These are phyloP conservation scores for Eucalyptus camaldulensis DNA, from an alignment of 345 rosid genomes.

Conservation along the genomic window DNA sequence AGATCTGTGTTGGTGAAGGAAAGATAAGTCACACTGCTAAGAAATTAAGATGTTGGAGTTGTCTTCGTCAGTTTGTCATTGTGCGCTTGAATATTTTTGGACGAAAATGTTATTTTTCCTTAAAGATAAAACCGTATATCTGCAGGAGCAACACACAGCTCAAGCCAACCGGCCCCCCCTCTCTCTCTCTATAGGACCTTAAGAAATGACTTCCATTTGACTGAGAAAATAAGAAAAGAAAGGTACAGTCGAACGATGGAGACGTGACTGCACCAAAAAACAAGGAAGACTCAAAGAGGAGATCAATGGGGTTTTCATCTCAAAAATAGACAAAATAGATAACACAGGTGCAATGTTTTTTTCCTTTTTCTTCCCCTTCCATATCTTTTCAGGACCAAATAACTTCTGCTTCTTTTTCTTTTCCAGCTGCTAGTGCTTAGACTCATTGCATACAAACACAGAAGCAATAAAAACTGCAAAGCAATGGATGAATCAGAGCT, in stretches of 20 bases:
- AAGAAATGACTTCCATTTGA: slow-evolving; percentile 24
- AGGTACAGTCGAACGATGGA: slow-evolving; percentile 26
- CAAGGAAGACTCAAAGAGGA: not conserved
- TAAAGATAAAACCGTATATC: not conserved
- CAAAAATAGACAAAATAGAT: not conserved
- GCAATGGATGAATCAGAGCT: not conserved
- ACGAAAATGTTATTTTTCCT: not conserved
- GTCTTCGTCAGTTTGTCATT: not conserved
- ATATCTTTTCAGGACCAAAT: not conserved
- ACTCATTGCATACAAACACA: not conserved
- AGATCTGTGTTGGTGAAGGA: not conserved
- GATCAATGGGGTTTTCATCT: not conserved
- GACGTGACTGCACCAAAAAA: slow-evolving; percentile 27
- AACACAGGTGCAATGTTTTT: not conserved
- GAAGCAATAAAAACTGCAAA: not conserved
- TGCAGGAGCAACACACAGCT: not conserved
- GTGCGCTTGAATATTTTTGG: not conserved
- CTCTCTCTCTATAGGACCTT: not conserved
- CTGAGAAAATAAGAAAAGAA: slow-evolving; percentile 30
- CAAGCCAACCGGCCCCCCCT: not conserved
- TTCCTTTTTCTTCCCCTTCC: not conserved
- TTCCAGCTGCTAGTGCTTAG: not conserved
- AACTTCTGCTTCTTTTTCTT: not conserved
- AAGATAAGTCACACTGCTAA: not conserved
- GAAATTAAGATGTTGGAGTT: not conserved